These are phyloP conservation scores for Vicia faba DNA, from an alignment of 306 rosid genomes.

Conservation along the genomic window DNA sequence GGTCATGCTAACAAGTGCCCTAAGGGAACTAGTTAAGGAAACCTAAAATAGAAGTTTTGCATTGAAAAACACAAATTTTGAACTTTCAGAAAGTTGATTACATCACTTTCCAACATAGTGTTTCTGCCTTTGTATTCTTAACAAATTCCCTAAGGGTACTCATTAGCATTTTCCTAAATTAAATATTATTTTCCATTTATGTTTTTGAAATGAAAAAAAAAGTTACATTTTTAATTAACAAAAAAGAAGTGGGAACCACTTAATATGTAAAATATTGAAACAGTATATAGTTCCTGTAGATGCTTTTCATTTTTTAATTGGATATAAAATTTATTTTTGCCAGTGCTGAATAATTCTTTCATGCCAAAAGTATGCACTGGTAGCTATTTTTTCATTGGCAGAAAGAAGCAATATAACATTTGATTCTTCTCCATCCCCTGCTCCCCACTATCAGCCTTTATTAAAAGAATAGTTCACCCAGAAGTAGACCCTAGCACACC, in stretches of 20 bases:
- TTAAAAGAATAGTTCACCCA: background rate
- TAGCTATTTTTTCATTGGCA: background rate
- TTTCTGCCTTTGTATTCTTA: too few relatives aligned
- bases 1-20: background rate
- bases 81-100: too few relatives aligned
- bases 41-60: too few relatives aligned
- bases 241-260: background rate
- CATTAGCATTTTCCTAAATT: too few relatives aligned
- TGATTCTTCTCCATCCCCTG: constrained; percentile 2
- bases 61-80: too few relatives aligned
- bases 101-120: too few relatives aligned
- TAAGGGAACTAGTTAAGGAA: too few relatives aligned
- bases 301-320: constrained; percentile 7
- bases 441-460: background rate
- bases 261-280: constrained; percentile 6
- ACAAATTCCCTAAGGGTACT: too few relatives aligned
- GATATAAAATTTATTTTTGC: constrained; percentile 9
- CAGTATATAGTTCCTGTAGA: constrained; percentile 27
- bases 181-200: background rate
- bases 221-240: background rate
- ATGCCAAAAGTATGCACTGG: background rate
- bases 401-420: constrained; percentile 21
- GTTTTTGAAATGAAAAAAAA: background rate
- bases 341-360: background rate
- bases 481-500: too few relatives aligned